These are phyloP conservation scores for Metschnikowia continentalis DNA, from an alignment of 805 yeast species.

Conservation along the genomic window DNA sequence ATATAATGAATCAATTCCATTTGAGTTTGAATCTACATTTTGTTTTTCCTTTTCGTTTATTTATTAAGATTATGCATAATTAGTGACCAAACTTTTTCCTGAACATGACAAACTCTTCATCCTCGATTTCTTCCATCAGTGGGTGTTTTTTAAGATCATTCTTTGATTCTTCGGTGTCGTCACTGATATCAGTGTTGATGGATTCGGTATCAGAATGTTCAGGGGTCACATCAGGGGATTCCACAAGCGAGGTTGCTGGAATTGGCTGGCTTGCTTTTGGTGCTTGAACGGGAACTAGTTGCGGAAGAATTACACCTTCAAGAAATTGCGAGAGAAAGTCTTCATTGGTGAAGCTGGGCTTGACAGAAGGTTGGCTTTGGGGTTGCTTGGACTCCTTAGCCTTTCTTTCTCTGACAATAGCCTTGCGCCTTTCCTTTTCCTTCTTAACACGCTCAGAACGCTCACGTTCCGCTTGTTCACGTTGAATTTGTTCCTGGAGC, in stretches of 20 bases:
- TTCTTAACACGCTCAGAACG: slow-evolving; percentile 1
- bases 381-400: slow-evolving; percentile 6
- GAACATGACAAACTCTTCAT: slow-evolving; percentile 36
- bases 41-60: not conserved
- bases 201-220: slow-evolving; percentile 10
- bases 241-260: not conserved
- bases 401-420: slow-evolving; percentile 8
- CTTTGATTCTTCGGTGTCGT: not conserved
- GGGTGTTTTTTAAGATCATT: slow-evolving; percentile 14
- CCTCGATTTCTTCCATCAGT: slow-evolving; percentile 29
- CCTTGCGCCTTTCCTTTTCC: slow-evolving; percentile 8
- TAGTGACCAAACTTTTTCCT: slow-evolving; percentile 33
- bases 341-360: not conserved
- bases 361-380: not conserved
- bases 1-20: too few relatives aligned
- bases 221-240: not conserved
- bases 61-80: not conserved
- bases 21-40: too few relatives aligned
- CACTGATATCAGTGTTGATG: slow-evolving; percentile 9
- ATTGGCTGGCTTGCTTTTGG: not conserved
- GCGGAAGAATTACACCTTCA: slow-evolving; percentile 2
- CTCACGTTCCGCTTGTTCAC: slow-evolving; percentile 5
- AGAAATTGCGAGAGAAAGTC: slow-evolving; percentile 2
- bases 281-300: not conserved
- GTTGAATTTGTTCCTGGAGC: slow-evolving; percentile 1